Evolutionary conservation across 208 protist genomes (phyloP).

Genomic region (Acanthamoeba sp.): DNA sequence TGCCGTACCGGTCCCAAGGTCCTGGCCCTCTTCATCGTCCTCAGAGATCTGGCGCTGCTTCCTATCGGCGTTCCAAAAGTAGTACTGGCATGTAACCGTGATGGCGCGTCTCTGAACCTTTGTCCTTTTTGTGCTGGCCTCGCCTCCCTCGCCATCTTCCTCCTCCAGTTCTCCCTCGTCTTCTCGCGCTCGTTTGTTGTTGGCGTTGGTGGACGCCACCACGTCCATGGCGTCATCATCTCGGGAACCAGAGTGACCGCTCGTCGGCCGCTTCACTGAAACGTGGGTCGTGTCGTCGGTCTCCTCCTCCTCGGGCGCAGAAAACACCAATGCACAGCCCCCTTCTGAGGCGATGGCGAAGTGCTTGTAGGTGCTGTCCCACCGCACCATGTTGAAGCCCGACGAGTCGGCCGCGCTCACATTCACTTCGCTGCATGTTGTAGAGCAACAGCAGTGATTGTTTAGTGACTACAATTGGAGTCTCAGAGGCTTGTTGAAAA

Average conservation of each 20-base stretch:
- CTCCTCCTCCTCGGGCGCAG: neutral
- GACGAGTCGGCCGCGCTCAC: neutral
- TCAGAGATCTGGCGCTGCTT: neutral
- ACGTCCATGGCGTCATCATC: neutral
- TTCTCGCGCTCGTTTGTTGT: neutral
- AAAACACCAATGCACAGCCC: neutral
- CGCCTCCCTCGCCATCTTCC: neutral
- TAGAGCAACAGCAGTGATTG: too few relatives aligned
- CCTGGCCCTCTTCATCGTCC: neutral
- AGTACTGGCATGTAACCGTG: neutral
- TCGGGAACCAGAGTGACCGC: neutral
- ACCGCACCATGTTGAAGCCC: constrained; percentile 49
- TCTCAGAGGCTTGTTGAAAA: neutral
- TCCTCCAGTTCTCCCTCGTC: neutral
- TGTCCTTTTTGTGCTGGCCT: neutral
- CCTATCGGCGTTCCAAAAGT: neutral
- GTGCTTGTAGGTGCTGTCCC: neutral
- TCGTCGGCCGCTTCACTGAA: neutral
- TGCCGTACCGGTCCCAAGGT: too few relatives aligned
- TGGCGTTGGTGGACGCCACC: neutral
- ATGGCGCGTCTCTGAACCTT: neutral
- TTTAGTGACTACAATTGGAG: too few relatives aligned
- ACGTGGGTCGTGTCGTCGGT: neutral
- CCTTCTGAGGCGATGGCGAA: constrained; percentile 15
- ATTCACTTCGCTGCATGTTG: neutral